Percentiles rank a stretch among this genome's conserved stretches.
Conservation (phyloP, 2,329 filamentous ascomycete species). For the Ramularia endophylla region DNA sequence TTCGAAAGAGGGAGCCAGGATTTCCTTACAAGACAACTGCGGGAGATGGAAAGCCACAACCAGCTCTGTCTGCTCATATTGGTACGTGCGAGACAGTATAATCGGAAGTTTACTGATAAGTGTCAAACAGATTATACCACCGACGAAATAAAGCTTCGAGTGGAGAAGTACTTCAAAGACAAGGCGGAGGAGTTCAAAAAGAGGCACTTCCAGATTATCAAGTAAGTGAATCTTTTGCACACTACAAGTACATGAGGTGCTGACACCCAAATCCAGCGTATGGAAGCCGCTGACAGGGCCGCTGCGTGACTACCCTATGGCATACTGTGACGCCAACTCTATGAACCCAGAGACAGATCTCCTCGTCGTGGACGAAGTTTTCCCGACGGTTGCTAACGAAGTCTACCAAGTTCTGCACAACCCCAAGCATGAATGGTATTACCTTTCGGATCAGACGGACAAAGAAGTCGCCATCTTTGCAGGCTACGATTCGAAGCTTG, state of each 20-base stretch:
- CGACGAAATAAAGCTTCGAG: conserved; percentile 3
- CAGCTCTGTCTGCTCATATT: conserved; percentile 8
- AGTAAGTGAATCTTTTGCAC: too few species aligned
- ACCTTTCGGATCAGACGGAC: conserved; percentile 6
- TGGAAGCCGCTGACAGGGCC: background rate
- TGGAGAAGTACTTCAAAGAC: conserved; percentile 5
- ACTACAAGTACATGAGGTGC: background rate
- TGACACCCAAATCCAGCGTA: too few species aligned
- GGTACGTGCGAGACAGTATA: conserved; percentile 1
- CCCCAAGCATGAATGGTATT: conserved; percentile 8
- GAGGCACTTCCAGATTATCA: conserved; percentile 5
- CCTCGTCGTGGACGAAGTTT: conserved; percentile 5
- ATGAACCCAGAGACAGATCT: background rate
- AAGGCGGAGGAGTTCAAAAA: conserved; percentile 6
- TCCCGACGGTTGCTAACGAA: conserved; percentile 6
- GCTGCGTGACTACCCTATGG: conserved; percentile 1
- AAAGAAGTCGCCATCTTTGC: conserved; percentile 5
- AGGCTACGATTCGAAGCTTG: conserved; percentile 5
- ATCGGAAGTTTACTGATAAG: background rate
- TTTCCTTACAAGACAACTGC: background rate
- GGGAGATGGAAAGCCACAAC: conserved; percentile 3
- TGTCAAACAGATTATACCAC: conserved; percentile 4
- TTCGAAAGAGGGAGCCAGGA: conserved; percentile 2
- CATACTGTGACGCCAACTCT: background rate
- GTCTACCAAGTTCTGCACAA: conserved; percentile 9